A percentile compares a stretch with the other conserved stretches of the same genome.
Evolutionary conservation across 225 moss, liverwort and hornwort species (phyloP).

Genomic region (Bryum argenteum): DNA sequence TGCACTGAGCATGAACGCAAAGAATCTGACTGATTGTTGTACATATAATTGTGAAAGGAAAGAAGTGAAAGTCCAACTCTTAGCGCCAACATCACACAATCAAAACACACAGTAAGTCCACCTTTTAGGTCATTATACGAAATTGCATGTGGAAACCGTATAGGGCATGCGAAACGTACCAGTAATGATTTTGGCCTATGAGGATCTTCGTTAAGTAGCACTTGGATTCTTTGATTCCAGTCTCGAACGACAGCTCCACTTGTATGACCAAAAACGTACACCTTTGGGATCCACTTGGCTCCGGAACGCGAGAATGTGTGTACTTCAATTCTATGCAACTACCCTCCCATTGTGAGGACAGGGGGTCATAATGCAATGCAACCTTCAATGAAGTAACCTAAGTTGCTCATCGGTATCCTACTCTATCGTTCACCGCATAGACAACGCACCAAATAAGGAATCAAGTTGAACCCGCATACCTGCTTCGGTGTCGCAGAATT

Average conservation of each 20-base stretch:
- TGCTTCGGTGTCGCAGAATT: constrained; percentile 31
- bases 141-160: not conserved
- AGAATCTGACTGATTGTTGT: constrained; percentile 20
- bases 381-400: constrained; percentile 24
- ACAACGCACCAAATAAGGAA: not conserved
- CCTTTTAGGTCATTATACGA: not conserved
- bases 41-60: not conserved
- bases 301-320: constrained; percentile 44
- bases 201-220: constrained; percentile 51
- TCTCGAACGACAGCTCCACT: constrained; percentile 32
- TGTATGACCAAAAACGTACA: constrained; percentile 39
- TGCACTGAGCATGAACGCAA: constrained; percentile 44
- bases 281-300: constrained; percentile 43
- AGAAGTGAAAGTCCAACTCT: constrained; percentile 6
- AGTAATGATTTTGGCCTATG: constrained; percentile 76
- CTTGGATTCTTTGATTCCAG: constrained; percentile 58
- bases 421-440: constrained; percentile 2
- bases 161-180: constrained; percentile 45
- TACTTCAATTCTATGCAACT: constrained; percentile 62
- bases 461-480: constrained; percentile 24
- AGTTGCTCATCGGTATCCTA: constrained; percentile 26
- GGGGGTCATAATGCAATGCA: constrained; percentile 33
- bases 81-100: not conserved
- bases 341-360: constrained; percentile 40
- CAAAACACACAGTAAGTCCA: not conserved